Percentiles rank a stretch among this genome's conserved stretches.
Conservation (phyloP, 2,329 filamentous ascomycete species). For the Celoporthe dispersa region DNA sequence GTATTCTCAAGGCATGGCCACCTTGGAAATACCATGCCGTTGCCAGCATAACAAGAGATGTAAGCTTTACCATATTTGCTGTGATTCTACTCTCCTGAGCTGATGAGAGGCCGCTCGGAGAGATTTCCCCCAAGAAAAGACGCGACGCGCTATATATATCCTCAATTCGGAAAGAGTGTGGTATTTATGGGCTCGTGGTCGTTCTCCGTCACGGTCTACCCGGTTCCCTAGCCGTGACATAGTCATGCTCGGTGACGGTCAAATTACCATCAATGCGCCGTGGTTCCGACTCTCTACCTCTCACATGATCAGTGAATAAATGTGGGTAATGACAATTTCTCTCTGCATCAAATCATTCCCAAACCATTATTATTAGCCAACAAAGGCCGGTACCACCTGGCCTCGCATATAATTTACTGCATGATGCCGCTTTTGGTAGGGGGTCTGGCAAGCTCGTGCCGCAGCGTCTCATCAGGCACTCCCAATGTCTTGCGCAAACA, state of each 20-base stretch:
- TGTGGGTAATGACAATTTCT: not conserved
- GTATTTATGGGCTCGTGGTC: not conserved
- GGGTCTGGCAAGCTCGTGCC: not conserved
- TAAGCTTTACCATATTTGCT: not conserved
- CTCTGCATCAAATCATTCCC: not conserved
- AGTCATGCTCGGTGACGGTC: slow-evolving; percentile 3
- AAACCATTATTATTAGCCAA: not conserved
- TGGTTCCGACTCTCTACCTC: not conserved
- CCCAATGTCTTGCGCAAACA: not conserved
- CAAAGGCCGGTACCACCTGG: not conserved
- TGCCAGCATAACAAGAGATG: not conserved
- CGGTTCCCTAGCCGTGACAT: not conserved
- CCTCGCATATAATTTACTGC: not conserved
- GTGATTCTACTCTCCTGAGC: not conserved
- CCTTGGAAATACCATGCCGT: not conserved
- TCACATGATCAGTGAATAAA: not conserved
- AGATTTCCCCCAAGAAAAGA: not conserved
- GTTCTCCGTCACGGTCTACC: not conserved
- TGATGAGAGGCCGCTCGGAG: not conserved
- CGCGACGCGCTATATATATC: not conserved
- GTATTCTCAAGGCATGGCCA: not conserved
- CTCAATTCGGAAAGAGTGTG: not conserved
- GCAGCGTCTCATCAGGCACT: not conserved
- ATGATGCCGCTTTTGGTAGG: not conserved
- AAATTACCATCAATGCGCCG: not conserved